Percentiles rank a stretch among this genome's conserved stretches.
Conservation (phyloP, 2,329 filamentous ascomycete species). For the Coleophoma crateriformis region DNA sequence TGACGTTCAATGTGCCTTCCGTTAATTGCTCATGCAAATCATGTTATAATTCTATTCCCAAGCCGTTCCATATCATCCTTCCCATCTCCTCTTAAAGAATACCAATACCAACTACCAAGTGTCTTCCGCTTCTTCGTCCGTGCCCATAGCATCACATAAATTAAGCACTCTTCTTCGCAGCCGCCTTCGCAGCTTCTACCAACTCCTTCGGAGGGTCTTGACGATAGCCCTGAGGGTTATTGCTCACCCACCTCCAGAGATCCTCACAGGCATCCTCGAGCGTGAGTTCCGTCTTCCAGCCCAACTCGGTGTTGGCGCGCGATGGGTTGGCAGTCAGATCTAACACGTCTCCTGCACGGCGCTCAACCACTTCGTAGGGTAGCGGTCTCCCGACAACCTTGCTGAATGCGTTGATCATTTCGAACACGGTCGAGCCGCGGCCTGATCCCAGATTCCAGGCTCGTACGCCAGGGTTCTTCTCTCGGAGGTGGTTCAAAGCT, state of each 20-base stretch:
- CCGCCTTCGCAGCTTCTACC: constrained; percentile 54
- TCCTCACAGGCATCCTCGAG: constrained; percentile 92
- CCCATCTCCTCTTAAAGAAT: no score
- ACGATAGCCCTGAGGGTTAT: constrained; percentile 92
- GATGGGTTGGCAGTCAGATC: constrained; percentile 90
- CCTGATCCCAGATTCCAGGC: constrained; percentile 97
- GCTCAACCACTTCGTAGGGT: constrained; percentile 77
- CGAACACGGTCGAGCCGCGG: constrained; percentile 89
- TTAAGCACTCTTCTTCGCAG: constrained; percentile 4
- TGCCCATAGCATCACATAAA: background rate
- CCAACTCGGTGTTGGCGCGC: constrained; percentile 80
- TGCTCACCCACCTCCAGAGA: constrained; percentile 94
- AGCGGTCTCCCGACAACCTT: constrained; percentile 79
- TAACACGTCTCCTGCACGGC: constrained; percentile 84
- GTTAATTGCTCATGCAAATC: no score
- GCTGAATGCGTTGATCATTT: constrained; percentile 95
- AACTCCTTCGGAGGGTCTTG: constrained; percentile 85
- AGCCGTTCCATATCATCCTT: no score
- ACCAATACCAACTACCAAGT: no score
- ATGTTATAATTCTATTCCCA: no score
- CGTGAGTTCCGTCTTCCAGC: constrained; percentile 86
- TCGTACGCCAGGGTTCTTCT: constrained; percentile 80
- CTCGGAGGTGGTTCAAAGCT: constrained; percentile 84
- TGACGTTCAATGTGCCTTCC: no score
- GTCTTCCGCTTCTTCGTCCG: no score